Percentiles rank a stretch among this genome's conserved stretches.
These are phyloP conservation scores for Pseudocercospora pini-densiflorae DNA, from an alignment of 2,329 filamentous ascomycete species.

Conservation along the genomic window DNA sequence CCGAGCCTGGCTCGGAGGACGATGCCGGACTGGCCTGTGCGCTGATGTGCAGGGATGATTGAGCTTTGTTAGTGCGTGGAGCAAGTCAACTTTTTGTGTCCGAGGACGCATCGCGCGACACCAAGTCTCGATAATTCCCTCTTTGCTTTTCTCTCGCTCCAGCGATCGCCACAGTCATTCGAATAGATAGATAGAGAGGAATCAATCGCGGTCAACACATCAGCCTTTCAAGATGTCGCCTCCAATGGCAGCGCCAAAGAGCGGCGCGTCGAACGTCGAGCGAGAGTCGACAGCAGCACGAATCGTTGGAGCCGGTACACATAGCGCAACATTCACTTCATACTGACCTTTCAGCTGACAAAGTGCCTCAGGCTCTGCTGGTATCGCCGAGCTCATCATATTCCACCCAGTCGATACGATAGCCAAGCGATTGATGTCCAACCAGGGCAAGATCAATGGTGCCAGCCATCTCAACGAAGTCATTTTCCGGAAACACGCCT, in stretches of 20 bases:
- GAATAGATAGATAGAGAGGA: background rate
- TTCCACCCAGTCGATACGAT: slow-evolving; percentile 98
- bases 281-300: slow-evolving; percentile 89
- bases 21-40: background rate
- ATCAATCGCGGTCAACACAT: background rate
- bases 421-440: slow-evolving; percentile 99
- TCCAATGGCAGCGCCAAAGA: slow-evolving; percentile 32
- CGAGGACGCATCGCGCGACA: background rate
- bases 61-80: background rate
- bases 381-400: slow-evolving; percentile 89
- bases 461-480: slow-evolving; percentile 77
- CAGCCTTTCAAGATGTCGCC: slow-evolving; percentile 31
- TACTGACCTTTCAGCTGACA: slow-evolving; percentile 8
- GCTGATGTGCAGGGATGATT: background rate
- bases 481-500: slow-evolving; percentile 89
- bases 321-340: background rate
- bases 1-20: background rate
- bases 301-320: slow-evolving; percentile 85
- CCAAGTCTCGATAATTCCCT: background rate
- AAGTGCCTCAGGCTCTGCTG: slow-evolving; percentile 72
- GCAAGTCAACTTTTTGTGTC: background rate
- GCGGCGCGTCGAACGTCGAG: slow-evolving; percentile 58
- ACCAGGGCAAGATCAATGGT: slow-evolving; percentile 73
- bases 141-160: background rate
- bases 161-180: background rate